Conservation (phyloP, 2,329 filamentous ascomycete species). For the Xylaria sp. region DNA sequence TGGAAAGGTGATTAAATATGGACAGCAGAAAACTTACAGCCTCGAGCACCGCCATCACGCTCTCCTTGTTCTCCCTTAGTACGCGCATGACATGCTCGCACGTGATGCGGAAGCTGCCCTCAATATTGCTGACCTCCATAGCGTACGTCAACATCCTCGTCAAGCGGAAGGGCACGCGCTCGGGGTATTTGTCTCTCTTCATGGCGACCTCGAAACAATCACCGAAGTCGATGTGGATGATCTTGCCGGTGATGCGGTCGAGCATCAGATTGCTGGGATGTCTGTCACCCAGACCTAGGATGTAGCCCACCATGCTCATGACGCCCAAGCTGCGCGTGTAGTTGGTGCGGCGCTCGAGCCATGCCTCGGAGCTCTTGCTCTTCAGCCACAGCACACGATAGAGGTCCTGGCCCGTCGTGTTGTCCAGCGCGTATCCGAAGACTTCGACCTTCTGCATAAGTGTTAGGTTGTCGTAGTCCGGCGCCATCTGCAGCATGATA, state of each 20-base stretch:
- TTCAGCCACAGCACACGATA: constrained; percentile 99
- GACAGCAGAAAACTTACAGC: constrained; percentile 68
- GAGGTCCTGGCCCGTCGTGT: constrained; percentile 97
- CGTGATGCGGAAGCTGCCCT: constrained; percentile 96
- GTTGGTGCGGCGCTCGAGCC: constrained; percentile 97
- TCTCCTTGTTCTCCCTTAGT: constrained; percentile 94
- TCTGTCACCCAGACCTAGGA: constrained; percentile 91
- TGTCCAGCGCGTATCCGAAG: constrained; percentile 98
- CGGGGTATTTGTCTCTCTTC: constrained; percentile 99
- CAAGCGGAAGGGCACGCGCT: constrained; percentile 94
- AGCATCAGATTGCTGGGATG: constrained; percentile 99
- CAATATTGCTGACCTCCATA: constrained; percentile 99
- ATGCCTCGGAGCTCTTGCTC: constrained; percentile 96
- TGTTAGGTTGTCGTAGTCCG: constrained; percentile 97
- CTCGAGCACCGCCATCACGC: constrained; percentile 96
- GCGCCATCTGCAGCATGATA: constrained; percentile 99
- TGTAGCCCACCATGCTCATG: constrained; percentile 99
- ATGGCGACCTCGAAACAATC: constrained; percentile 99
- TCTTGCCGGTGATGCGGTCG: constrained; percentile 92
- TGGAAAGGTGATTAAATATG: background rate
- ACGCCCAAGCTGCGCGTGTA: constrained; percentile 96
- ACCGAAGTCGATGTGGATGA: constrained; percentile 98
- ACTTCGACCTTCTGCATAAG: constrained; percentile 99
- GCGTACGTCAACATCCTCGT: constrained; percentile 99
- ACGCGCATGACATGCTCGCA: constrained; percentile 99